Evolutionary conservation across 345 rosid genomes (phyloP), one percentile per base, ranked within the genome.

Genomic region (Hevea brasiliensis): DNA sequence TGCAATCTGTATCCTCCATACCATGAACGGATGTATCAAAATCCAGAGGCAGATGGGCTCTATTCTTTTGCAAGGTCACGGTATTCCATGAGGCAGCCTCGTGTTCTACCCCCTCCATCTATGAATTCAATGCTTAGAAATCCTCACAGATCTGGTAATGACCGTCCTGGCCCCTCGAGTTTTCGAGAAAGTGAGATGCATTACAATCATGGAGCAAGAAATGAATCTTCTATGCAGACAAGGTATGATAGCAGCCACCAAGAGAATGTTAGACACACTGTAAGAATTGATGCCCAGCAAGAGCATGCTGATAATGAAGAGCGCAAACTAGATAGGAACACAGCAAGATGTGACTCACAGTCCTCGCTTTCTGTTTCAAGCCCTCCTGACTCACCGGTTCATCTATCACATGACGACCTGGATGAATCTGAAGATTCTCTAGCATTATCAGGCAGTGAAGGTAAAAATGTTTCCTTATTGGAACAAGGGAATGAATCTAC

Each of bases 331-430:
- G 89, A 86, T 80, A 76, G 74, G 67, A 83, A 77, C 66, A 73
- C 90, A 55, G 82, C 81, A 51, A 83, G 87, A 75, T 92, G 97
- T 65, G 97, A 90, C 76, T 96, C 99, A 45, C 98, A 89, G 84
- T 96, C 98, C 71, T 96, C 99, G 37, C 87, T 96, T 35, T 93
- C 92, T 63, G 92, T 96, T 76, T 78, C 98, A 53, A 96, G 98
- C 79, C 91, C 98, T 8, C 99, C 98, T 72, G 89, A 82, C 82
- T 93, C 99, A 76, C 99, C 97, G 0, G 80, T 85, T 73, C 94
- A 87, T 82, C 86, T 96, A 68, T 96, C 99, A 70, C 94, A 96
- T 77, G 98, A 96, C 85, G 95, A 91, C 72, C 79, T 93, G 91
- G 99, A 96, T 77, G 98, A 91, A 61, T 85, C 88, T 61, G 91